Base-by-base conservation (phyloP, 148 eudicot genomes). In the Selenicereus undatus region DNA sequence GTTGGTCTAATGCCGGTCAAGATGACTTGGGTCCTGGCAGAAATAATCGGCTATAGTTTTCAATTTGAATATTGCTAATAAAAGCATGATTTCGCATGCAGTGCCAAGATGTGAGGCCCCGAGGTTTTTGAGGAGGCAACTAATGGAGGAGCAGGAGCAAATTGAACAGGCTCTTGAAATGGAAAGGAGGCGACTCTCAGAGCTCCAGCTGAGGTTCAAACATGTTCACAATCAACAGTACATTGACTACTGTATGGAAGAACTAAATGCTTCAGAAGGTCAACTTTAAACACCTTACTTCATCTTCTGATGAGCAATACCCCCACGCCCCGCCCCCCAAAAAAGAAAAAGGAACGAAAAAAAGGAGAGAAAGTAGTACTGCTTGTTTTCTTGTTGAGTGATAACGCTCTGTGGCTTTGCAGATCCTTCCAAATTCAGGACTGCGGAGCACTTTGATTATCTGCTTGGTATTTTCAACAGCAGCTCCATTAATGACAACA, bases 71-170 rank as follows among this genome's bases (percentile, higher is more conserved):
- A 10, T 65, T 27, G 17, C 71, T 82, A 64, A 82, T 72, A 14
- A 76, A 18, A 30, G 60, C 26, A 36, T 64, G 51, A 52, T 30
- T 66, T 58, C 83, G 42, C 11, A 18, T 66, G 69, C 88, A 80
- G 81, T 76, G 71, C 85, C 77, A 56, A 82, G 86, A 76, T 86
- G 84, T 73, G 88, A 87, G 30, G 81, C 90, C 17, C 86, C 91
- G 1, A 88, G 92, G 76, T 68, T 88, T 78, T 70, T 86, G 30
- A 82, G 89, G 85, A 83, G 85, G 84, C 90, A 87, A 51, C 80
- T 85, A 26, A 78, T 88, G 88, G 91, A 88, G 75, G 90, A 89
- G 79, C 90, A 86, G 56, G 87, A 90, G 75, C 26, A 64, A 24
- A 22, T 64, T 17, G 76, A 52, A 11, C 82, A 76, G n/a, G 89